Conservation (phyloP, 2,329 filamentous ascomycete species). For the Sclerotinia spermophila region DNA sequence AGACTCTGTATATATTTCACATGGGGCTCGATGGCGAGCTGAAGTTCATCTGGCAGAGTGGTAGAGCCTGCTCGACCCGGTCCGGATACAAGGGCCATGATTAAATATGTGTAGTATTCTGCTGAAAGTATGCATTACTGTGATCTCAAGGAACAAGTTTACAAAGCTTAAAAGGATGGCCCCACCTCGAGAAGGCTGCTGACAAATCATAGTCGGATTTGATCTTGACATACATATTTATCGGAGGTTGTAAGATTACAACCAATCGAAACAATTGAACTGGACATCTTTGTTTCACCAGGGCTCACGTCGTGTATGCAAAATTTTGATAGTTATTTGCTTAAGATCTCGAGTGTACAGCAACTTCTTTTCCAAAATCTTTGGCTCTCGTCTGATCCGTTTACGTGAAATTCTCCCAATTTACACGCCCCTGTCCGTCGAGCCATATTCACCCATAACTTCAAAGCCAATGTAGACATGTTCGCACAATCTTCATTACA, state of each 20-base stretch:
- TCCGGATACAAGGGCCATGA: slow-evolving; percentile 37
- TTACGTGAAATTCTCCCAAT: not conserved
- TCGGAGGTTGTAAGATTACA: not conserved
- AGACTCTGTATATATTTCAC: slow-evolving; percentile 91
- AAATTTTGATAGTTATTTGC: not conserved
- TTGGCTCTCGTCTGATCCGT: not conserved
- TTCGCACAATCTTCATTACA: not conserved
- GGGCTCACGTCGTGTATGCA: not conserved
- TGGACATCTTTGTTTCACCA: not conserved
- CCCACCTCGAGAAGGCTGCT: not conserved
- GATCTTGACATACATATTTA: not conserved
- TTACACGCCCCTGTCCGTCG: not conserved
- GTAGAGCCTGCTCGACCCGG: slow-evolving; percentile 32
- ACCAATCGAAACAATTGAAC: not conserved
- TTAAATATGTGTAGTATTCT: not conserved
- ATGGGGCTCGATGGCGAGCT: slow-evolving; percentile 51
- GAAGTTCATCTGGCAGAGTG: slow-evolving; percentile 34
- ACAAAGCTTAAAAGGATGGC: not conserved
- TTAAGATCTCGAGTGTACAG: not conserved
- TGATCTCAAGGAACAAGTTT: not conserved
- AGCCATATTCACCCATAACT: not conserved
- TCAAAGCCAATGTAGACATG: not conserved
- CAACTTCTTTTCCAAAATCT: not conserved
- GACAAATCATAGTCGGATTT: not conserved
- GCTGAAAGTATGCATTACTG: not conserved